Conservation (phyloP, 176 grass and related monocot genomes). For the Triticum monococcum region DNA sequence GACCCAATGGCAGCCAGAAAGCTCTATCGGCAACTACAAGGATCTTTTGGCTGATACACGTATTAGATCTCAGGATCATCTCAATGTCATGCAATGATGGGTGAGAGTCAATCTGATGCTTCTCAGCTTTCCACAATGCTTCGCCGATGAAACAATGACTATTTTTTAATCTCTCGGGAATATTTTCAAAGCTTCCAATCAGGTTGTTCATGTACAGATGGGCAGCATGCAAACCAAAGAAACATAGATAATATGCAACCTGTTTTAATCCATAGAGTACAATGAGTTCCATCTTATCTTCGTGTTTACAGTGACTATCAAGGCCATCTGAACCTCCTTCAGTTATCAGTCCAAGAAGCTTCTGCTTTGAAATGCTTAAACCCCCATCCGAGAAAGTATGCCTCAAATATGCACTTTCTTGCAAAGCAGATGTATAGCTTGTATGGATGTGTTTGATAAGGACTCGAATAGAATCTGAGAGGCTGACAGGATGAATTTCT, state of each 20-base stretch:
- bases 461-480: slow-evolving; percentile 50
- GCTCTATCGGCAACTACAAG: slow-evolving; percentile 59
- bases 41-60: slow-evolving; percentile 36
- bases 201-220: slow-evolving; percentile 61
- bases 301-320: slow-evolving; percentile 25
- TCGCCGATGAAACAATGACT: slow-evolving; percentile 52
- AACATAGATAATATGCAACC: slow-evolving; percentile 73
- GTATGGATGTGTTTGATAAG: slow-evolving; percentile 47
- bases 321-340: slow-evolving; percentile 34
- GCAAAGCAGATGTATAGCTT: slow-evolving; percentile 51
- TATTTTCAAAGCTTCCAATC: slow-evolving; percentile 42
- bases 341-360: slow-evolving; percentile 58
- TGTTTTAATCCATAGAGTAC: slow-evolving; percentile 65
- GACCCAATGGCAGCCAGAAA: slow-evolving; percentile 65
- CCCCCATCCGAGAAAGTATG: slow-evolving; percentile 30
- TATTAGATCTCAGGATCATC: slow-evolving; percentile 47
- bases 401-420: slow-evolving; percentile 47
- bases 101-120: slow-evolving; percentile 50
- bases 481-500: slow-evolving; percentile 56
- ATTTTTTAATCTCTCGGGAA: slow-evolving; percentile 53
- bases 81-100: slow-evolving; percentile 60
- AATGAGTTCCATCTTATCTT: slow-evolving; percentile 52
- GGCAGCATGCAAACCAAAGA: slow-evolving; percentile 70
- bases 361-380: slow-evolving; percentile 61
- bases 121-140: slow-evolving; percentile 38